phyloP scores from a whole-genome alignment of 768 basidiomycete genomes.

The Kwoniella dendrophila region DNA sequence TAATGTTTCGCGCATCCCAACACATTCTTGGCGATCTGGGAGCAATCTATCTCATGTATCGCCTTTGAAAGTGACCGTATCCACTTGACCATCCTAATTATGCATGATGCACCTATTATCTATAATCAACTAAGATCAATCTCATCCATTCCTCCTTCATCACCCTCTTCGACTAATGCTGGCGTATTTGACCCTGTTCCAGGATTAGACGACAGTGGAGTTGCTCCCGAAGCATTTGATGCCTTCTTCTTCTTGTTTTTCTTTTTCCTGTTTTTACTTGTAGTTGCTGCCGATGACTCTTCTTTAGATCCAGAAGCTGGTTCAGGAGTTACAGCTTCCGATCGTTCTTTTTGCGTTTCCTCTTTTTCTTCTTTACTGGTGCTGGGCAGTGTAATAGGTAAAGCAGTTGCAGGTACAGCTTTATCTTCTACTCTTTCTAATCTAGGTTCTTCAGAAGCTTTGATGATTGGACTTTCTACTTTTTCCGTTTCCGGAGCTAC shows the following conservation, averaged over 20 bases:
- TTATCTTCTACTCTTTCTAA: conserved; percentile 17
- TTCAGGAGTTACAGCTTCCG: neutral
- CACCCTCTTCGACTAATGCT: conserved; percentile 9
- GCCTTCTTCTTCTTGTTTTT: conserved; percentile 26
- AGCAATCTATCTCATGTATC: too few relatives aligned
- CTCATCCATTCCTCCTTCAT: conserved; percentile 32
- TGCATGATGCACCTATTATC: conserved; percentile 10
- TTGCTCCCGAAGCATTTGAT: conserved; percentile 13
- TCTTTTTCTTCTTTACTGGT: neutral
- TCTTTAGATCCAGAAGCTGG: neutral
- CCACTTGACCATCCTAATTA: neutral
- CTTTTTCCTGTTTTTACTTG: conserved; percentile 24
- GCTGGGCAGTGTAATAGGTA: neutral
- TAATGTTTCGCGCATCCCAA: too few relatives aligned
- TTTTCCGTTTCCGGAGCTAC: neutral
- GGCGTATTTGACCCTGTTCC: conserved; percentile 3
- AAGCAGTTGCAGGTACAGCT: conserved; percentile 11
- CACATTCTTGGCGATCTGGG: too few relatives aligned
- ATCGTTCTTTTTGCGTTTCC: neutral
- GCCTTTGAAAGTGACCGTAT: too few relatives aligned
- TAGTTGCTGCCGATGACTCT: neutral
- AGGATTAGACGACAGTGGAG: conserved; percentile 4
- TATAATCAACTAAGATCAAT: conserved; percentile 31
- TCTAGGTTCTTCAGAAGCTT: conserved; percentile 14
- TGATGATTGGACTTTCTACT: conserved; percentile 4